A percentile compares a stretch with the other conserved stretches of the same genome.
Evolutionary conservation across 257 asterid genomes (phyloP).

Genomic region (Solanum lycopersicoides): DNA sequence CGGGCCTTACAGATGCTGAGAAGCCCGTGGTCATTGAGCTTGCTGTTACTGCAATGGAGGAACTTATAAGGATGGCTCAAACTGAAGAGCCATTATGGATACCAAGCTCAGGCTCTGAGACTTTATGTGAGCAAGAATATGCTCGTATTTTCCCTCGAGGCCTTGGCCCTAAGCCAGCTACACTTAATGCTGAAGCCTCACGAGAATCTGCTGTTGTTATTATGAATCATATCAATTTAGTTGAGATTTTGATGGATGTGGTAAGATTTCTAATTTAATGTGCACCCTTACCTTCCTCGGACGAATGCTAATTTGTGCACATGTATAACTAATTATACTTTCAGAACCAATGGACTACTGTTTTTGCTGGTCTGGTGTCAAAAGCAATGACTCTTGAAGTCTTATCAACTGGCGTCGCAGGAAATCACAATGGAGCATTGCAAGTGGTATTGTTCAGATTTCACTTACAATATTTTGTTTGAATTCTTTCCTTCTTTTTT

Average conservation of each 20-base stretch:
- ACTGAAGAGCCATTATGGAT: conserved; percentile 59
- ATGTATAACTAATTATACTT: neutral
- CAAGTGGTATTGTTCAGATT: conserved; percentile 47
- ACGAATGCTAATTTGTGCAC: neutral
- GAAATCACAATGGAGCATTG: conserved; percentile 17
- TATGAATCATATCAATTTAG: conserved; percentile 73
- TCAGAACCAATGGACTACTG: conserved; percentile 69
- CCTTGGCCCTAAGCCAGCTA: conserved; percentile 77
- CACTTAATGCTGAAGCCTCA: conserved; percentile 79
- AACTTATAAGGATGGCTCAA: conserved; percentile 50
- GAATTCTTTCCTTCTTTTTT: neutral
- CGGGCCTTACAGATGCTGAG: conserved; percentile 50
- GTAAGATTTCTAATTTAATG: conserved; percentile 11
- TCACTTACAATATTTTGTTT: neutral
- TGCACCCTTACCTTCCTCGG: neutral
- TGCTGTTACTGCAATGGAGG: conserved; percentile 83
- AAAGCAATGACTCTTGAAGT: conserved; percentile 19
- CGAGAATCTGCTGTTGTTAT: conserved; percentile 84
- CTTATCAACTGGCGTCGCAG: conserved; percentile 17
- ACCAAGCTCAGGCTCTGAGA: conserved; percentile 24
- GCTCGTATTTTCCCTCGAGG: conserved; percentile 69
- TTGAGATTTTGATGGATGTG: conserved; percentile 91
- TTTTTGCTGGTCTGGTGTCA: conserved; percentile 12
- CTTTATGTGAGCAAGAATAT: conserved; percentile 66
- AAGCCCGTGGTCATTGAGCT: conserved; percentile 62